Evolutionary conservation across 2,329 filamentous ascomycete species (phyloP).

Genomic region (Penicillium sp.): DNA sequence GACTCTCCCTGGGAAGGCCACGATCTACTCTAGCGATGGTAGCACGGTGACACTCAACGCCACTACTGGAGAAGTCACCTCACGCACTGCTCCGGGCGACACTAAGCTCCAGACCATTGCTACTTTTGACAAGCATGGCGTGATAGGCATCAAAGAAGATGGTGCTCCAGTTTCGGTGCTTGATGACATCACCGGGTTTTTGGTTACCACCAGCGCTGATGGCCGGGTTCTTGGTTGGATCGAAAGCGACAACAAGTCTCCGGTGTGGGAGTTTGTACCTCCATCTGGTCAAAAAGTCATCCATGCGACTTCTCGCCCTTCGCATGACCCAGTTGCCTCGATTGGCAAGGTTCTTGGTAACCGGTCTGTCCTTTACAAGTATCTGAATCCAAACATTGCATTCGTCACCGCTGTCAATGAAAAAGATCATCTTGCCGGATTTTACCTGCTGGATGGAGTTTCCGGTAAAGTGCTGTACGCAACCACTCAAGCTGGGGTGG

Average conservation of each 20-base stretch:
- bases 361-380: constrained; percentile 94
- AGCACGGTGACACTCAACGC: constrained; percentile 56
- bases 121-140: constrained; percentile 26
- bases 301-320: constrained; percentile 63
- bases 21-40: constrained; percentile 59
- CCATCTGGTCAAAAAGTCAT: constrained; percentile 65
- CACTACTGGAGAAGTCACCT: constrained; percentile 43
- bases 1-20: constrained; percentile 59
- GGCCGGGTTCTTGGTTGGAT: constrained; percentile 47
- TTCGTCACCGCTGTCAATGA: constrained; percentile 69
- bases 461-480: constrained; percentile 78
- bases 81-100: constrained; percentile 24
- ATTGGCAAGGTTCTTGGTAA: constrained; percentile 93
- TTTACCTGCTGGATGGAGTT: constrained; percentile 81
- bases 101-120: constrained; percentile 33
- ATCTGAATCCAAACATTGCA: constrained; percentile 81
- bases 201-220: constrained; percentile 44
- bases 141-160: constrained; percentile 37
- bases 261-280: constrained; percentile 71
- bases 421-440: constrained; percentile 54
- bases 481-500: constrained; percentile 68
- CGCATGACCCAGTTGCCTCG: constrained; percentile 84
- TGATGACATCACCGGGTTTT: constrained; percentile 31
- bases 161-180: constrained; percentile 34
- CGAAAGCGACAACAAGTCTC: constrained; percentile 38